Evolutionary conservation across 345 rosid genomes (phyloP).

Genomic region (Bretschneidera sinensis): DNA sequence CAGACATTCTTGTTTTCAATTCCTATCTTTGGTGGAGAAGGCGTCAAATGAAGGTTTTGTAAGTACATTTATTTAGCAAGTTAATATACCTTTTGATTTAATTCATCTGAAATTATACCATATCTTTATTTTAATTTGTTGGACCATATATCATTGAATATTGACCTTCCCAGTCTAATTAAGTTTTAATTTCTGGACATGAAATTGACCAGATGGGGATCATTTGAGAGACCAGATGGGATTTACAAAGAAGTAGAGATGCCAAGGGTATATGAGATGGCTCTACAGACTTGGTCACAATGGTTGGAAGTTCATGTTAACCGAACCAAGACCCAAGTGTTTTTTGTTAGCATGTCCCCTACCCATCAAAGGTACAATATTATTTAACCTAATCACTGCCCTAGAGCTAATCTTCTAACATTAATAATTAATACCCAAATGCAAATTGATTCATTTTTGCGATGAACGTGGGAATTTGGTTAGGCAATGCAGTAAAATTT

Average conservation of each 20-base stretch:
- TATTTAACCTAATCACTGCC: background rate
- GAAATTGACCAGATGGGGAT: slow-evolving; percentile 69
- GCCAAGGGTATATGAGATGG: slow-evolving; percentile 80
- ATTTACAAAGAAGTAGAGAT: slow-evolving; percentile 62
- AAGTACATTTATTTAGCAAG: too few relatives aligned
- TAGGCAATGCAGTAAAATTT: too few relatives aligned
- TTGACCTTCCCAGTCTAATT: too few relatives aligned
- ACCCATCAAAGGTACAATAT: slow-evolving; percentile 77
- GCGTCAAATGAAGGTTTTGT: slow-evolving; percentile 65
- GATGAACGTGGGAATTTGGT: too few relatives aligned
- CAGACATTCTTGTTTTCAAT: slow-evolving; percentile 70
- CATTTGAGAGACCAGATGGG: slow-evolving; percentile 56
- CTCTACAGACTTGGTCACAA: slow-evolving; percentile 66
- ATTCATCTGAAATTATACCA: too few relatives aligned
- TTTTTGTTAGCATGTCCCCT: slow-evolving; percentile 87
- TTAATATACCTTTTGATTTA: too few relatives aligned
- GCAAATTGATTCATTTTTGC: too few relatives aligned
- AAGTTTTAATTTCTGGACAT: too few relatives aligned
- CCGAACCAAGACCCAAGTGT: slow-evolving; percentile 55
- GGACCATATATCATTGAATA: background rate
- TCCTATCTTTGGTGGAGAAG: slow-evolving; percentile 95
- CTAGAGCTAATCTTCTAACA: too few relatives aligned
- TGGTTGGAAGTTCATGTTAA: slow-evolving; percentile 78
- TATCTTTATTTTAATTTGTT: too few relatives aligned
- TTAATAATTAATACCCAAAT: too few relatives aligned